Conservation (phyloP, 2,329 filamentous ascomycete species). For the Domatiomyces globalis region DNA sequence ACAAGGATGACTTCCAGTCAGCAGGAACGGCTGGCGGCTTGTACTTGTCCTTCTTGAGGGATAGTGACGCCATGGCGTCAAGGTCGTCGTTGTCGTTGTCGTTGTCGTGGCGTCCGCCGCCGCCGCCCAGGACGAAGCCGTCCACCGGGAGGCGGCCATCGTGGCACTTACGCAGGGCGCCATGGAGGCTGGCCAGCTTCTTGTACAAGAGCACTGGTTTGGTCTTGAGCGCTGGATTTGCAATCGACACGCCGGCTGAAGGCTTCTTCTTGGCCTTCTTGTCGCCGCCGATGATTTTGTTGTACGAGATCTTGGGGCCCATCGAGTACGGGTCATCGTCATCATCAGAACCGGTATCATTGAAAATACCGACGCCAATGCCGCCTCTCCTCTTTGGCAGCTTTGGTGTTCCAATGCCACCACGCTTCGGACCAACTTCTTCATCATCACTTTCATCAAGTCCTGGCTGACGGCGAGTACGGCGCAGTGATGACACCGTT, state of each 20-base stretch:
- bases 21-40: slow-evolving; percentile 30
- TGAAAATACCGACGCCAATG: slow-evolving; percentile 77
- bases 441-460: slow-evolving; percentile 21
- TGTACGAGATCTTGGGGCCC: slow-evolving; percentile 81
- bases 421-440: slow-evolving; percentile 21
- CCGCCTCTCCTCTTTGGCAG: slow-evolving; percentile 47
- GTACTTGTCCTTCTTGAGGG: slow-evolving; percentile 31
- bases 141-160: slow-evolving; percentile 49
- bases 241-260: slow-evolving; percentile 37
- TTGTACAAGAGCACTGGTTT: slow-evolving; percentile 54
- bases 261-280: slow-evolving; percentile 60
- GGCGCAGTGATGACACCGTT: neutral
- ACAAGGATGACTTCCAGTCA: slow-evolving; percentile 53
- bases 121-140: slow-evolving; percentile 44
- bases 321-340: slow-evolving; percentile 91
- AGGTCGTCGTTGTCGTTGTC: slow-evolving; percentile 45
- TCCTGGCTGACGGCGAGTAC: neutral
- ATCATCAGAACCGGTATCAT: slow-evolving; percentile 88
- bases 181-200: slow-evolving; percentile 35
- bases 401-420: slow-evolving; percentile 19
- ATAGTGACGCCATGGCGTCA: slow-evolving; percentile 35
- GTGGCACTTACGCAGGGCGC: slow-evolving; percentile 55
- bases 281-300: slow-evolving; percentile 62
- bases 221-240: neutral
- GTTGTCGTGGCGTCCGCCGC: slow-evolving; percentile 2